A percentile compares a stretch with the other conserved stretches of the same genome.
phyloP scores from a whole-genome alignment of 768 basidiomycete genomes.

The Sporobolomyces roseus region DNA sequence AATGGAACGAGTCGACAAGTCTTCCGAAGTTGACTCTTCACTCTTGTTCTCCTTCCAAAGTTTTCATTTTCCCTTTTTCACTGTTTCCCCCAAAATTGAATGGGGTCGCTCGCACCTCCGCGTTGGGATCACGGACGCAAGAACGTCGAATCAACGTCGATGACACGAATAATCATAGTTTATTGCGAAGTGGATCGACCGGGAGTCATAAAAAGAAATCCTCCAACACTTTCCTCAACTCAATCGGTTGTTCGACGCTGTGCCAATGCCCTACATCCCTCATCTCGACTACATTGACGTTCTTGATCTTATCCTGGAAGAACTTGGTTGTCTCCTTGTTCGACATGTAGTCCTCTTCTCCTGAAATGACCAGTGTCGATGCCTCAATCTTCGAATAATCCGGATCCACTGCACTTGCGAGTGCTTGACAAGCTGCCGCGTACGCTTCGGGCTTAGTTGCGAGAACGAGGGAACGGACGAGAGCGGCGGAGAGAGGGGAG shows the following conservation, averaged over 20 bases:
- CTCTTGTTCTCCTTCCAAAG: not conserved
- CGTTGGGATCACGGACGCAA: no score
- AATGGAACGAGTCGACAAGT: not conserved
- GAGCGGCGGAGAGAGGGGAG: constrained; percentile 21
- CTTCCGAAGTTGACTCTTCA: not conserved
- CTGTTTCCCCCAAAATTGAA: no score
- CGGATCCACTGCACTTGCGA: constrained; percentile 5
- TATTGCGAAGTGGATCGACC: no score
- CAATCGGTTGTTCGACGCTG: constrained; percentile 19
- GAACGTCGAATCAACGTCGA: no score
- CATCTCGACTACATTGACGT: not conserved
- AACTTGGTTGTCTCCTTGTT: constrained; percentile 4
- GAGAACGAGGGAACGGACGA: constrained; percentile 33
- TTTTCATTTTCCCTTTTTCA: not conserved
- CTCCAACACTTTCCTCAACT: constrained; percentile 1
- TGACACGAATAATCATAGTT: no score
- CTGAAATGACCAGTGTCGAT: constrained; percentile 17
- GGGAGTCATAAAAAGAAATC: constrained; percentile 14
- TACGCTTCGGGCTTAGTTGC: constrained; percentile 9
- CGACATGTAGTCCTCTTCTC: constrained; percentile 24
- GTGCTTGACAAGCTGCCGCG: constrained; percentile 19
- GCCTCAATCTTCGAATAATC: constrained; percentile 20
- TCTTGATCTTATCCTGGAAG: not conserved
- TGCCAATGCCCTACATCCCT: constrained; percentile 32
- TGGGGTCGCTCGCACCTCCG: no score